Conservation (phyloP, 768 basidiomycete genomes). For the Pulveroboletus sp. region DNA sequence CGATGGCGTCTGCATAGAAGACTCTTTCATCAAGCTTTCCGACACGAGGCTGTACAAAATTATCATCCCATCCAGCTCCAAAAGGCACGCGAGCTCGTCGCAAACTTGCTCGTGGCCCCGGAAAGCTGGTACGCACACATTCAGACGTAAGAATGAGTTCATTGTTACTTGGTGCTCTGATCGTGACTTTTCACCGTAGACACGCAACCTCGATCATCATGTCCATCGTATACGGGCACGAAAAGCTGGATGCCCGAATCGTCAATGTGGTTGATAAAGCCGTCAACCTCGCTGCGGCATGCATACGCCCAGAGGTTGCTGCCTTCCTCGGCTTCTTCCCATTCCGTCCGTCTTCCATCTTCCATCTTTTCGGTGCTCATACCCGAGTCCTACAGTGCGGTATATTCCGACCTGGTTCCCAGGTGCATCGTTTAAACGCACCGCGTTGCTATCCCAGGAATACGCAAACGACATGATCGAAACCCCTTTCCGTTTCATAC, state of each 20-base stretch:
- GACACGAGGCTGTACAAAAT: slow-evolving; percentile 15
- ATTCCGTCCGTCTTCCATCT: slow-evolving; percentile 27
- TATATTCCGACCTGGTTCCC: slow-evolving; percentile 41
- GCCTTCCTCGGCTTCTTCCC: slow-evolving; percentile 36
- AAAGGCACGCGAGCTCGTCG: slow-evolving; percentile 24
- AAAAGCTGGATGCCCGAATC: slow-evolving; percentile 26
- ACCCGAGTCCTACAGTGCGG: slow-evolving; percentile 23
- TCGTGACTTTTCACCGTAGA: slow-evolving; percentile 5
- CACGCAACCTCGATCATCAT: slow-evolving; percentile 28
- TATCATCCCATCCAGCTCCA: slow-evolving; percentile 25
- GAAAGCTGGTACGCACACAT: slow-evolving; percentile 17
- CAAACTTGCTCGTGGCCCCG: slow-evolving; percentile 23
- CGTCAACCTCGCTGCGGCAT: slow-evolving; percentile 16
- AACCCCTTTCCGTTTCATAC: slow-evolving; percentile 32
- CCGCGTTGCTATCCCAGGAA: slow-evolving; percentile 21
- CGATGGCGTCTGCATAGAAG: slow-evolving; percentile 30
- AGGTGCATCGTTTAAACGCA: slow-evolving; percentile 34
- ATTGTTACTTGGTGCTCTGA: not conserved
- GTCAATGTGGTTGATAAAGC: slow-evolving; percentile 26
- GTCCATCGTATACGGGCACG: slow-evolving; percentile 32
- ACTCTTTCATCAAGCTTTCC: slow-evolving; percentile 29
- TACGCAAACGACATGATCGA: slow-evolving; percentile 24
- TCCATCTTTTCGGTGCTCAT: not conserved
- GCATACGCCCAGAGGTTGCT: slow-evolving; percentile 28
- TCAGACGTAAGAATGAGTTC: slow-evolving; percentile 20